Conservation (phyloP, 768 basidiomycete species). For the Epithele typhae region DNA sequence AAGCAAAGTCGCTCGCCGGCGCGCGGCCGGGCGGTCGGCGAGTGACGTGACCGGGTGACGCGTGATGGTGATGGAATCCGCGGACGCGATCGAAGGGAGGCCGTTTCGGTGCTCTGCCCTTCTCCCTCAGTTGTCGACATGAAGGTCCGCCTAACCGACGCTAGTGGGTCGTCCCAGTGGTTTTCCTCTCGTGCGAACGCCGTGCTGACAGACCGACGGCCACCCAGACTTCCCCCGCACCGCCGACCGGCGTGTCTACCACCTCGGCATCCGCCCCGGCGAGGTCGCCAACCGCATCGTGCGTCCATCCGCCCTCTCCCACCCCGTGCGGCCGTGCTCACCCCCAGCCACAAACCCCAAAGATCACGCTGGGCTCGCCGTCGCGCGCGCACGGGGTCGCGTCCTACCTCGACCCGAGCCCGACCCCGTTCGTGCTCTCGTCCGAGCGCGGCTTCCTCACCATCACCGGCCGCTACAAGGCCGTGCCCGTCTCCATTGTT, state of each 20-base stretch:
- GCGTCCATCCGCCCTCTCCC: slow-evolving; percentile 17
- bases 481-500: slow-evolving; percentile 63
- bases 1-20: too few species aligned
- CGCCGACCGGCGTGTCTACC: slow-evolving; percentile 70
- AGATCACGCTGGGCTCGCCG: slow-evolving; percentile 75
- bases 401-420: slow-evolving; percentile 53
- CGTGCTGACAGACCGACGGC: background rate
- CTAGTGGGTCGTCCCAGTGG: too few species aligned
- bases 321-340: too few species aligned
- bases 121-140: too few species aligned
- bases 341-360: too few species aligned
- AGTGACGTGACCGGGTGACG: too few species aligned
- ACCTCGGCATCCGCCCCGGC: slow-evolving; percentile 68
- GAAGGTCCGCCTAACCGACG: too few species aligned
- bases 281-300: slow-evolving; percentile 83
- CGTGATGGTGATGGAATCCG: too few species aligned
- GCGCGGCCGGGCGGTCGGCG: too few species aligned
- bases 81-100: too few species aligned
- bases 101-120: too few species aligned
- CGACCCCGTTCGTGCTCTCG: slow-evolving; percentile 54
- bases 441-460: slow-evolving; percentile 71
- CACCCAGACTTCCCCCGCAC: slow-evolving; percentile 72
- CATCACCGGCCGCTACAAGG: slow-evolving; percentile 38
- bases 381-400: slow-evolving; percentile 62
- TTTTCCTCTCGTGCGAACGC: too few species aligned